phyloP scores from a whole-genome alignment of 305 asterid species.

The Striga hermonthica region DNA sequence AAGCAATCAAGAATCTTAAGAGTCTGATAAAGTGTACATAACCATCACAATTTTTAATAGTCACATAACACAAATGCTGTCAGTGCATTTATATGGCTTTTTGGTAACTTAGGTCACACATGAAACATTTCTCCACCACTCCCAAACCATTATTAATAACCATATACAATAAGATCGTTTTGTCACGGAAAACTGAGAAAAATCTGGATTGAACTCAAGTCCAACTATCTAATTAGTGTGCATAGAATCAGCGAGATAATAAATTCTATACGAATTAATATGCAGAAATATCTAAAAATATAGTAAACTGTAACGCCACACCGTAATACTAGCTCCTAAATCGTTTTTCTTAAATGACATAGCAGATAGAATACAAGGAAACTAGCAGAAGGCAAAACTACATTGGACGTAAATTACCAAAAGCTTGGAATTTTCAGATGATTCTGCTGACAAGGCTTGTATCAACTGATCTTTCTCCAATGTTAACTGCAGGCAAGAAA shows the following conservation, averaged over 20 bases:
- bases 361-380: constrained; percentile 18
- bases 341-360: constrained; percentile 14
- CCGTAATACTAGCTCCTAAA: constrained; percentile 13
- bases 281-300: not conserved
- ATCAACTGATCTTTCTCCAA: constrained; percentile 84
- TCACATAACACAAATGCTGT: too few species aligned
- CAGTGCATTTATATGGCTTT: too few species aligned
- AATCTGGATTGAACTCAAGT: too few species aligned
- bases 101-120: too few species aligned
- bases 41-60: not conserved
- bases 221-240: not conserved
- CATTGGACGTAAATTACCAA: constrained; percentile 49
- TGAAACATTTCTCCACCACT: too few species aligned
- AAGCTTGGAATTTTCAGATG: constrained; percentile 70
- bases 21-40: not conserved
- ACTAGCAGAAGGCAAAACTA: constrained; percentile 13
- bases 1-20: constrained; percentile 8
- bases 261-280: constrained; percentile 1
- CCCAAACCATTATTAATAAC: too few species aligned
- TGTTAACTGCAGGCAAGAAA: constrained; percentile 59
- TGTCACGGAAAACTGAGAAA: too few species aligned
- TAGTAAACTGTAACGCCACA: not conserved
- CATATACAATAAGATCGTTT: too few species aligned
- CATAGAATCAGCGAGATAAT: not conserved
- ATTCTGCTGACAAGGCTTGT: constrained; percentile 76